Conservation (phyloP, 768 basidiomycete species). For the Mycena albidolilacea region DNA sequence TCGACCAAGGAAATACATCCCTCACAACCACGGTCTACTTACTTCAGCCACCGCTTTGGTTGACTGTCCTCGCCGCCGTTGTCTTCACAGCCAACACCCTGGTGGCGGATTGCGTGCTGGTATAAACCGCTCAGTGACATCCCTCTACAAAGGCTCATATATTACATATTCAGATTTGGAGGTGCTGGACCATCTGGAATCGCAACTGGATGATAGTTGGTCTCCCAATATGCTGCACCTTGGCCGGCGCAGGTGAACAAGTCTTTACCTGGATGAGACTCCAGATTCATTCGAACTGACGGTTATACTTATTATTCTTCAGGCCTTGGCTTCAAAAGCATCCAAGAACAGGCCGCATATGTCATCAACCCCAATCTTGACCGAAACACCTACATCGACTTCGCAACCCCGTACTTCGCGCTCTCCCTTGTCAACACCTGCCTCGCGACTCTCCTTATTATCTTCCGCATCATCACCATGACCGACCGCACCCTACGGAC, state of each 20-base stretch:
- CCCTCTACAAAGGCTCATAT: background rate
- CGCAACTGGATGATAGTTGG: background rate
- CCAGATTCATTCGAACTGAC: background rate
- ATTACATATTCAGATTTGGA: background rate
- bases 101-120: background rate
- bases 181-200: background rate
- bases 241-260: background rate
- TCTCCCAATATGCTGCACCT: background rate
- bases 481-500: background rate
- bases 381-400: background rate
- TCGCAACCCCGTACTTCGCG: background rate
- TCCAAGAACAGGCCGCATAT: background rate
- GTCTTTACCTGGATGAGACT: background rate
- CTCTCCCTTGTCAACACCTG: background rate
- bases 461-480: background rate
- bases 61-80: conserved; percentile 5
- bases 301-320: background rate
- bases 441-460: background rate
- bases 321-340: background rate
- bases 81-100: conserved; percentile 1
- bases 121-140: background rate
- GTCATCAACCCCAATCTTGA: background rate
- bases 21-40: background rate
- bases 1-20: background rate
- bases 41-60: conserved; percentile 1